Evolutionary conservation across 1,284 basidiomycete species (phyloP).

Genomic region (Athelia sp.): DNA sequence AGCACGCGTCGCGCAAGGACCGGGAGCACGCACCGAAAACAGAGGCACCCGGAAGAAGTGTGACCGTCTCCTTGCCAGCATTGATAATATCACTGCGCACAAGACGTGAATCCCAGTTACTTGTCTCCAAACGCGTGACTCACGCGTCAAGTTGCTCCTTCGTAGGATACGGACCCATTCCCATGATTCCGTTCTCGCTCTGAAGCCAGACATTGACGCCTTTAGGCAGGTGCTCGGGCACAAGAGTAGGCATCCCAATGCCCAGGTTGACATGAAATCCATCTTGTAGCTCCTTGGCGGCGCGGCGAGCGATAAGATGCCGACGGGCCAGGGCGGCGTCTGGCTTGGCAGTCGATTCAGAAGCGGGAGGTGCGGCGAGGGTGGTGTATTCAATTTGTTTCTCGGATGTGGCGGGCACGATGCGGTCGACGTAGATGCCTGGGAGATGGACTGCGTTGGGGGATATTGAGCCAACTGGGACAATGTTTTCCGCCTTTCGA

Average conservation of each 20-base stretch:
- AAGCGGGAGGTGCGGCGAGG: conserved; percentile 43
- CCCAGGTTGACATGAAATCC: conserved; percentile 82
- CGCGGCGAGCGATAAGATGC: conserved; percentile 80
- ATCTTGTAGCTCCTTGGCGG: conserved; percentile 87
- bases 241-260: conserved; percentile 92
- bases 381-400: conserved; percentile 82
- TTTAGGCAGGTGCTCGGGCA: conserved; percentile 76
- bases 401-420: conserved; percentile 72
- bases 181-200: conserved; percentile 93
- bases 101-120: conserved; percentile 2
- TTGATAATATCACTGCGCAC: conserved; percentile 79
- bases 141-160: conserved; percentile 85
- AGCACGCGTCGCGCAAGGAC: background rate
- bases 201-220: conserved; percentile 90
- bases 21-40: conserved; percentile 66
- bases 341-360: conserved; percentile 38
- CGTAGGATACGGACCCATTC: conserved; percentile 93
- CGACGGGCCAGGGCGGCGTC: conserved; percentile 49
- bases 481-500: conserved; percentile 82
- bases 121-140: too few species aligned
- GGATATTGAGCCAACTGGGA: conserved; percentile 79
- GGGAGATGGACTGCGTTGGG: conserved; percentile 85
- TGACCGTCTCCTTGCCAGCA: conserved; percentile 95
- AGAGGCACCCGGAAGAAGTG: conserved; percentile 87
- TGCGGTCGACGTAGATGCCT: conserved; percentile 84